Conservation (phyloP, 345 rosid genomes). For the Arabis alpina region DNA sequence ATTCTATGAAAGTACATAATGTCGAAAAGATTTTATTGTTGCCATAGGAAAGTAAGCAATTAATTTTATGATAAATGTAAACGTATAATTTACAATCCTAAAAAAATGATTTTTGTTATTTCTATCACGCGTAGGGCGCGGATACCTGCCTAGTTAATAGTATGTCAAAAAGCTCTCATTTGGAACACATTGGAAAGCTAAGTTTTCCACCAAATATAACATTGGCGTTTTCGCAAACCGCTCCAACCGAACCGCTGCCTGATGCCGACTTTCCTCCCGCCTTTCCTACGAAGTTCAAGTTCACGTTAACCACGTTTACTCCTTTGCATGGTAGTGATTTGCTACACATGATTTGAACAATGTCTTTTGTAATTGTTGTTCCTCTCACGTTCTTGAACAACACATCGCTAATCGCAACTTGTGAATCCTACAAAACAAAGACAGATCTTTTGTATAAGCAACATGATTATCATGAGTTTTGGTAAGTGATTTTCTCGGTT, state of each 20-base stretch:
- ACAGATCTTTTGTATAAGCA: neutral
- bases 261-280: neutral
- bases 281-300: conserved; percentile 22
- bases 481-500: neutral
- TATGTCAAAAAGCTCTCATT: conserved; percentile 28
- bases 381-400: conserved; percentile 43
- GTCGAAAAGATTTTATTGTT: too few species aligned
- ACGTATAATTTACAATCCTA: too few species aligned
- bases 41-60: too few species aligned
- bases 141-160: too few species aligned
- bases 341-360: conserved; percentile 37
- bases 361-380: conserved; percentile 39
- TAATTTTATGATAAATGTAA: too few species aligned
- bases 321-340: conserved; percentile 39
- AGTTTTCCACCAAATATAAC: conserved; percentile 37
- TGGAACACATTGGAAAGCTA: conserved; percentile 37
- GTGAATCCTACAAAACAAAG: conserved; percentile 25
- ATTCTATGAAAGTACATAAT: too few species aligned
- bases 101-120: too few species aligned
- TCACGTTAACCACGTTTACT: conserved; percentile 31
- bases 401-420: conserved; percentile 34
- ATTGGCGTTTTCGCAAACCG: conserved; percentile 34
- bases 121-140: too few species aligned
- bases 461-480: too few species aligned
- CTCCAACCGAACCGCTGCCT: conserved; percentile 16